Conservation (phyloP, 257 asterid species). For the Fraxinus excelsior region DNA sequence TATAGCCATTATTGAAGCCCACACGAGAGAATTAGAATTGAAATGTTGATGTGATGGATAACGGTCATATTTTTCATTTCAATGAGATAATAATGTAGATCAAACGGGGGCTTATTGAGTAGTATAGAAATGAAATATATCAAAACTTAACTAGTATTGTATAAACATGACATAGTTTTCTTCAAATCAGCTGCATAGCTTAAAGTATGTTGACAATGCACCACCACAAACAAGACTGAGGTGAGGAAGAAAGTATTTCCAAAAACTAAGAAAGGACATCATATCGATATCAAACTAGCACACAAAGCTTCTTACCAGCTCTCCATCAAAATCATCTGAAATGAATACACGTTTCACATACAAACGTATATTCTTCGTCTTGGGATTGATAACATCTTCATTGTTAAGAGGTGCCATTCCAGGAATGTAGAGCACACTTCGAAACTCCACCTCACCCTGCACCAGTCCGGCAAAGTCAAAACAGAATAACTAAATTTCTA, state of each 20-base stretch:
- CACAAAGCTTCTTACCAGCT: slow-evolving; percentile 60
- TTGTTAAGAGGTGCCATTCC: slow-evolving; percentile 98
- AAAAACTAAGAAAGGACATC: neutral
- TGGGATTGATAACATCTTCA: slow-evolving; percentile 90
- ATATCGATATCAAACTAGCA: slow-evolving; percentile 1
- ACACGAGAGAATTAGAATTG: no score
- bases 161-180: neutral
- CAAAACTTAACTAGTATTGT: neutral
- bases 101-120: no score
- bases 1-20: no score
- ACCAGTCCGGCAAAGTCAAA: slow-evolving; percentile 26
- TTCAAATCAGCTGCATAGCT: neutral
- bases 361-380: slow-evolving; percentile 88
- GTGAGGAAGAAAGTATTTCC: neutral
- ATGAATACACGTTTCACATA: slow-evolving; percentile 94
- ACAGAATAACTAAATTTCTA: neutral
- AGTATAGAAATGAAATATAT: neutral
- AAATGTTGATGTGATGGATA: no score
- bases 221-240: neutral
- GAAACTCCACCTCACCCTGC: slow-evolving; percentile 99
- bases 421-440: slow-evolving; percentile 91
- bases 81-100: no score
- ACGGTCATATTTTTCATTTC: no score
- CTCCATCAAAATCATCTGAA: slow-evolving; percentile 98
- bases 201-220: neutral